A percentile compares a stretch with the other conserved stretches of the same genome.
These are phyloP conservation scores for Lithospermum erythrorhizon DNA, from an alignment of 257 asterid genomes.

Conservation along the genomic window DNA sequence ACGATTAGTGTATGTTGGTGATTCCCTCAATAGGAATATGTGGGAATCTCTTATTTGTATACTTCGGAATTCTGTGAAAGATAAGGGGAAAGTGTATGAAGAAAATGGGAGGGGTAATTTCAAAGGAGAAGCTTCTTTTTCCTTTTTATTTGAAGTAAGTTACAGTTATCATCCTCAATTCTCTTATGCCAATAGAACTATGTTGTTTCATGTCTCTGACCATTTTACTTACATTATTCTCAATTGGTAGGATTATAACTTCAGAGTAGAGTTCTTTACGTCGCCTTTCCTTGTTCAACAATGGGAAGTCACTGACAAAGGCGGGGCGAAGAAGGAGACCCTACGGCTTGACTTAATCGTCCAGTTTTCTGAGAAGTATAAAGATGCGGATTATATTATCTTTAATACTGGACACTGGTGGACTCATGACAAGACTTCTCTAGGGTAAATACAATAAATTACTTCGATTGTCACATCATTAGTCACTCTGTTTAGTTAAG, in stretches of 20 bases:
- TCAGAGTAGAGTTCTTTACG: slow-evolving; percentile 57
- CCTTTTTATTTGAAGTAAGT: slow-evolving; percentile 55
- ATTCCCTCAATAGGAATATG: slow-evolving; percentile 68
- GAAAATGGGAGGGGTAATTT: slow-evolving; percentile 44
- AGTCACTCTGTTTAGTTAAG: background rate
- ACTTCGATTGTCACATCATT: background rate
- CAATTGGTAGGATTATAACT: slow-evolving; percentile 46
- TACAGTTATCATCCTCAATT: background rate
- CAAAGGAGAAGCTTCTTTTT: slow-evolving; percentile 49
- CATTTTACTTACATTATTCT: background rate
- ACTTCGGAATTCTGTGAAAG: slow-evolving; percentile 40
- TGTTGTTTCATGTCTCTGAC: background rate
- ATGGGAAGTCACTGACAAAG: slow-evolving; percentile 33
- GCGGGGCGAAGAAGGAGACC: slow-evolving; percentile 57
- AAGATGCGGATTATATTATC: slow-evolving; percentile 42
- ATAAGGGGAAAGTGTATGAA: slow-evolving; percentile 50
- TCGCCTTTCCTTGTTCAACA: slow-evolving; percentile 70
- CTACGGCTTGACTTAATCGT: slow-evolving; percentile 55
- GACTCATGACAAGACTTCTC: slow-evolving; percentile 75
- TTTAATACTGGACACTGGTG: slow-evolving; percentile 88
- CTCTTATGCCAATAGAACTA: background rate
- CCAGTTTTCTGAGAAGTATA: slow-evolving; percentile 37
- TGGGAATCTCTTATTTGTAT: slow-evolving; percentile 80
- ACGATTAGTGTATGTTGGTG: slow-evolving; percentile 56
- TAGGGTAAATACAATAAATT: slow-evolving; percentile 30